Evolutionary conservation across 2,329 filamentous ascomycete species (phyloP), one percentile per base, ranked within the genome.

Genomic region (Scleromitrula shiraiana): DNA sequence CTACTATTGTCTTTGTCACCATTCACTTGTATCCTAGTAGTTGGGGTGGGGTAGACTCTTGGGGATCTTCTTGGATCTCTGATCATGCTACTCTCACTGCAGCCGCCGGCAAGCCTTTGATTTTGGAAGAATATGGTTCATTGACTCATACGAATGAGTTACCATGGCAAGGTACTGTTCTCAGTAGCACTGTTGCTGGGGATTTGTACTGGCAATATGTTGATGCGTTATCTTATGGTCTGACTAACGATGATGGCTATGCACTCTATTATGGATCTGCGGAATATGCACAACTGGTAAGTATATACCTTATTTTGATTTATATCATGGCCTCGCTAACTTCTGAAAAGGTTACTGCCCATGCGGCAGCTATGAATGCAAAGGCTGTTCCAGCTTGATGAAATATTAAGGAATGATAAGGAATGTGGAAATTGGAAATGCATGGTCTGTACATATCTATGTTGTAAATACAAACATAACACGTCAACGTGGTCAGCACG

Each of bases 11-110:
- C 53, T 77, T 75, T 50, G 74, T 70, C 9, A 76, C 73, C 1
- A 70, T 75, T 54, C 75, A 78, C 55, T 59, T 76, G 10, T 78
- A 77, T 51, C 72, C 73, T 0, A 36, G 43, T 7, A 62, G 62
- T 48, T 77, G 73, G 70, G 54, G 58, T 38, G 59, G 62, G 40
- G 55, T 48, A 8, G 55, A 58, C 19, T 55, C 61, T 9, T 74
- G 68, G 65, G 75, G 72, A 7, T 67, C 67, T 38, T 60, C 62
- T 7, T 77, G 74, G 74, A 67, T 75, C 47, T 58, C 57, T 5
- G 61, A 66, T 2, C 74, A 78, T 53, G 72, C 63, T 6, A 59
- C 59, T 19, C 60, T 64, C 6, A 69, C 66, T 32, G 50, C 57
- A 20, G 52, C 62, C 26, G 56, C 67, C 20, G 65, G 65, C 19